phyloP scores from a whole-genome alignment of 352 stramenopile species.

The Phytophthora macrochlamydospora region DNA sequence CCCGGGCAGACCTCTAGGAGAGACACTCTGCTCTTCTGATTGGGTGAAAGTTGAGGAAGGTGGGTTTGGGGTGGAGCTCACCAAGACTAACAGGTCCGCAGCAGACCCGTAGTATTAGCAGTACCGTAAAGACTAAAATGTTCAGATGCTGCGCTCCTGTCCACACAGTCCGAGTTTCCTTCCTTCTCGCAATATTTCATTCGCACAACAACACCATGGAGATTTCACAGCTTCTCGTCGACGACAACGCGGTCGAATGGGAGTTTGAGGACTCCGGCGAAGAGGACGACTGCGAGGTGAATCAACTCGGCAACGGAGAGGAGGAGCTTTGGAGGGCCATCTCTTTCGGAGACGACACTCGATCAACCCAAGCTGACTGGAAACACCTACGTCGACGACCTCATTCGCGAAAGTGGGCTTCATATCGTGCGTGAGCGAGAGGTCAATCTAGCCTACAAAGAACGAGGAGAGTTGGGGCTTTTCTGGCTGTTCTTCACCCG shows the following conservation, averaged over 20 bases:
- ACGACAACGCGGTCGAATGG: background rate
- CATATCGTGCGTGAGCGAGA: background rate
- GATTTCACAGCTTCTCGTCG: background rate
- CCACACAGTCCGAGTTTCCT: background rate
- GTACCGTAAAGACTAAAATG: background rate
- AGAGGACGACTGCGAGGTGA: background rate
- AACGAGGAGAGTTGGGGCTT: background rate
- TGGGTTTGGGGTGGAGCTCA: background rate
- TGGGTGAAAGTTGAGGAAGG: background rate
- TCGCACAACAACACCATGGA: background rate
- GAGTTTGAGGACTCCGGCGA: background rate
- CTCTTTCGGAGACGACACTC: background rate
- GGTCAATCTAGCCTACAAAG: background rate
- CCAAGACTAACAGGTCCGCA: slow-evolving; percentile 2
- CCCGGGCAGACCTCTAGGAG: background rate
- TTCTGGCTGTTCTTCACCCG: background rate
- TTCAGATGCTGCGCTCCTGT: background rate
- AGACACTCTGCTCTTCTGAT: background rate
- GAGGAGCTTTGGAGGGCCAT: background rate
- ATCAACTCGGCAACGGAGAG: background rate
- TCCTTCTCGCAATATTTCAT: background rate
- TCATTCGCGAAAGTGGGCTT: background rate
- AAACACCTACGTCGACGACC: background rate
- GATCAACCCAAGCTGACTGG: background rate
- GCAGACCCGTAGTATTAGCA: background rate